These are phyloP conservation scores for Fonsecaea pedrosoi DNA, from an alignment of 2,329 filamentous ascomycete genomes.

Conservation along the genomic window DNA sequence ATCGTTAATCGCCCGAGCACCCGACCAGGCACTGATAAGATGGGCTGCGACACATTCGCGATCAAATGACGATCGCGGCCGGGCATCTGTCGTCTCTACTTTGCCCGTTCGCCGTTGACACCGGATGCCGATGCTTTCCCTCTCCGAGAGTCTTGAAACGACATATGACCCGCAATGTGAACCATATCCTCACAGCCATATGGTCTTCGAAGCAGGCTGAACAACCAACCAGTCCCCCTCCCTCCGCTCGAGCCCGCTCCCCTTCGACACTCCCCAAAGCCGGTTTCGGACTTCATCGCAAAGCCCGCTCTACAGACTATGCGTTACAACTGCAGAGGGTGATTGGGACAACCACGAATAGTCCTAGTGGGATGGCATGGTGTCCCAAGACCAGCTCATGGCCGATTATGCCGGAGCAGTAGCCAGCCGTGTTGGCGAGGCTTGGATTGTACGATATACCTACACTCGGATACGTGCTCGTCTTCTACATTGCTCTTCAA, in stretches of 20 bases:
- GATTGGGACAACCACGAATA: conserved; percentile 86
- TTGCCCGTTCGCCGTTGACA: neutral
- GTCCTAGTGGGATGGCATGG: conserved; percentile 84
- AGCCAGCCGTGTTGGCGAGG: too few species aligned
- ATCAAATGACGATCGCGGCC: neutral
- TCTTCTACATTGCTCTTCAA: too few species aligned
- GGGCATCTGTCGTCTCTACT: neutral
- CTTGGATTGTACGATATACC: conserved; percentile 69
- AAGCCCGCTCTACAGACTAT: conserved; percentile 29
- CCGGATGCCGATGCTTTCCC: neutral
- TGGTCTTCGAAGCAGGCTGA: conserved; percentile 38
- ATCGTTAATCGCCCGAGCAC: too few species aligned
- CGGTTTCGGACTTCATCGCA: conserved; percentile 24
- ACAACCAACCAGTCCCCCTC: conserved; percentile 30
- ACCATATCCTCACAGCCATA: conserved; percentile 39
- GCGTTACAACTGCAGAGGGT: conserved; percentile 50
- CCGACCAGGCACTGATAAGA: too few species aligned
- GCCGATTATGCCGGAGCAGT: too few species aligned
- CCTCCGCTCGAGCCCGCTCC: conserved; percentile 30
- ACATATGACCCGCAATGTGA: conserved; percentile 22
- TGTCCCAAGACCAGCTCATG: conserved; percentile 70
- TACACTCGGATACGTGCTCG: conserved; percentile 72
- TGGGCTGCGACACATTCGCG: too few species aligned
- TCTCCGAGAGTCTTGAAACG: neutral
- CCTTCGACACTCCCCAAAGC: conserved; percentile 29